phyloP scores from a whole-genome alignment of 768 basidiomycete genomes.

The Suillus alpinus region DNA sequence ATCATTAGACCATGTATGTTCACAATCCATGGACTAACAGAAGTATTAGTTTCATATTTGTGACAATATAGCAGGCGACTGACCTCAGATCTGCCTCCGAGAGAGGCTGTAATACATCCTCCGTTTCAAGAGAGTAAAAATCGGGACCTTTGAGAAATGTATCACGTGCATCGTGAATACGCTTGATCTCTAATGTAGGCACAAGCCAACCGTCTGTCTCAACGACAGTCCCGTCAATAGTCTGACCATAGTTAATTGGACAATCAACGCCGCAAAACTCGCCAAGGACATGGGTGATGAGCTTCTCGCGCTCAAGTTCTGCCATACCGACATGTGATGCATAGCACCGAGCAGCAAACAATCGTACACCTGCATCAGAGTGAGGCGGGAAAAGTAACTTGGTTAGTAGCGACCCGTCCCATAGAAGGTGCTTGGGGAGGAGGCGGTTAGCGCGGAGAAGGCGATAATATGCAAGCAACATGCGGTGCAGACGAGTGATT shows the following conservation, averaged over 20 bases:
- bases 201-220: conserved; percentile 80
- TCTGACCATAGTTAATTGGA: conserved; percentile 51
- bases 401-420: conserved; percentile 50
- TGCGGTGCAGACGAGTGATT: conserved; percentile 52
- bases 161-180: conserved; percentile 53
- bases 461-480: conserved; percentile 80
- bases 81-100: conserved; percentile 56
- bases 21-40: conserved; percentile 49
- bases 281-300: conserved; percentile 64
- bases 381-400: conserved; percentile 46
- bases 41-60: conserved; percentile 1
- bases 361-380: conserved; percentile 60
- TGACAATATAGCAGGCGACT: conserved; percentile 11
- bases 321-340: conserved; percentile 74
- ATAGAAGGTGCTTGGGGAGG: conserved; percentile 58
- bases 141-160: conserved; percentile 41
- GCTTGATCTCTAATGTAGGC: conserved; percentile 63
- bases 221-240: conserved; percentile 43
- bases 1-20: conserved; percentile 69
- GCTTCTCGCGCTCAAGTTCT: conserved; percentile 66
- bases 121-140: conserved; percentile 45
- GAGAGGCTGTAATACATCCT: conserved; percentile 33
- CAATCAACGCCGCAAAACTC: conserved; percentile 60
- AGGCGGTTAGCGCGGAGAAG: conserved; percentile 71
- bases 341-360: conserved; percentile 78